Evolutionary conservation across 805 yeast species (phyloP).

Genomic region (Gaillardinia entomophila): DNA sequence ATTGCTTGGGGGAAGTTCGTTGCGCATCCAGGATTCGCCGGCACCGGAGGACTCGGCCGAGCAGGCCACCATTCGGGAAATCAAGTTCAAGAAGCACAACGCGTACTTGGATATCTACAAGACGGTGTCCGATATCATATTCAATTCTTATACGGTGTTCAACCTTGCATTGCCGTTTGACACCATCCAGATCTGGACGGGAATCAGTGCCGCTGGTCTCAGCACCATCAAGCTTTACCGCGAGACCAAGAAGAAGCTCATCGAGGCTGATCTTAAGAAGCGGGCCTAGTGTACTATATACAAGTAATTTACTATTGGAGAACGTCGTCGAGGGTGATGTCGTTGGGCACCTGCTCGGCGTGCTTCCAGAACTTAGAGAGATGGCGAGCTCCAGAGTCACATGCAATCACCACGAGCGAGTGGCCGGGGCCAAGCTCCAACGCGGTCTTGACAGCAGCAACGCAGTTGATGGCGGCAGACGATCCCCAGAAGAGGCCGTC

Average conservation of each 20-base stretch:
- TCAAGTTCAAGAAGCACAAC: slow-evolving; percentile 32
- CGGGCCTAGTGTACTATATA: no score
- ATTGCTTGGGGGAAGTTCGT: slow-evolving; percentile 18
- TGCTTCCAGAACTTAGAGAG: slow-evolving; percentile 87
- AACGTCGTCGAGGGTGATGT: slow-evolving; percentile 31
- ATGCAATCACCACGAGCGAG: slow-evolving; percentile 75
- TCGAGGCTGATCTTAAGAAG: no score
- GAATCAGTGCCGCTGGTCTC: slow-evolving; percentile 33
- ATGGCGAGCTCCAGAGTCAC: slow-evolving; percentile 91
- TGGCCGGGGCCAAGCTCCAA: slow-evolving; percentile 49
- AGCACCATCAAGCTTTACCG: slow-evolving; percentile 34
- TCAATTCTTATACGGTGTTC: slow-evolving; percentile 39
- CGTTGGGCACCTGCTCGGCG: slow-evolving; percentile 39
- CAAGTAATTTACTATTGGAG: slow-evolving; percentile 7
- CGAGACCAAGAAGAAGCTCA: slow-evolving; percentile 26
- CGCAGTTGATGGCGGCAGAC: slow-evolving; percentile 90
- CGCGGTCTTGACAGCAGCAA: slow-evolving; percentile 66
- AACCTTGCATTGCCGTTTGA: slow-evolving; percentile 27
- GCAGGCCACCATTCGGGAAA: slow-evolving; percentile 18
- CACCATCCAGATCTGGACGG: slow-evolving; percentile 42
- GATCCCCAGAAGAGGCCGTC: slow-evolving; percentile 93
- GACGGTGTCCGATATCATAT: slow-evolving; percentile 32
- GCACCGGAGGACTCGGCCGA: slow-evolving; percentile 16
- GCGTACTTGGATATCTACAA: slow-evolving; percentile 35
- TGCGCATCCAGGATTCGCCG: slow-evolving; percentile 6